Evolutionary conservation across 1,284 basidiomycete species (phyloP).

Genomic region (Chondrostereum purpureum): DNA sequence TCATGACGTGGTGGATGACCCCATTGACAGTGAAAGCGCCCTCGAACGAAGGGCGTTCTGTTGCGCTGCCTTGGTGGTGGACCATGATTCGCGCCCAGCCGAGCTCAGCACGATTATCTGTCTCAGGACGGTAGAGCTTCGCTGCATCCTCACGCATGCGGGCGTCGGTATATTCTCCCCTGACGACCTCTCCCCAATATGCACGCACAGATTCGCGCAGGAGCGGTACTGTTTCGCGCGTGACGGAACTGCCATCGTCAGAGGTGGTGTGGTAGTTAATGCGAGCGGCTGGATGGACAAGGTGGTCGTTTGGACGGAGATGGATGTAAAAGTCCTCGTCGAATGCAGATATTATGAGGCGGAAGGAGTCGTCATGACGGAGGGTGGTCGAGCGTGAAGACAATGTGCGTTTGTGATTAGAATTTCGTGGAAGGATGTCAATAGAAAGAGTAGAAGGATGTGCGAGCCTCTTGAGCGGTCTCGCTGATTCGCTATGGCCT

Average conservation of each 20-base stretch:
- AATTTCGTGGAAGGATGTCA: constrained; percentile 52
- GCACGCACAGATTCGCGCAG: constrained; percentile 50
- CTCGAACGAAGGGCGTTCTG: constrained; percentile 56
- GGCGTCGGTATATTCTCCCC: constrained; percentile 36
- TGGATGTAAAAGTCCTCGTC: constrained; percentile 60
- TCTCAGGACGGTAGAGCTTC: constrained; percentile 19
- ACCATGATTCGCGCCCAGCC: constrained; percentile 73
- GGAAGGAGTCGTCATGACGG: constrained; percentile 57
- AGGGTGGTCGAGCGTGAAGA: constrained; percentile 34
- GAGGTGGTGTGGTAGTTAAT: constrained; percentile 51
- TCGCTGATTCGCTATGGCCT: constrained; percentile 48
- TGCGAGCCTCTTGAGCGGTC: constrained; percentile 50
- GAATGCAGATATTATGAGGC: constrained; percentile 59
- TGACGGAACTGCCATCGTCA: constrained; percentile 38
- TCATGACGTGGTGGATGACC: constrained; percentile 68
- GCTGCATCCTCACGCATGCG: constrained; percentile 59
- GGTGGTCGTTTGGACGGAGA: constrained; percentile 66
- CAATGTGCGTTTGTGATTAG: constrained; percentile 28
- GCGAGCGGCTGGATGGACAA: constrained; percentile 72
- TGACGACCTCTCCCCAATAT: constrained; percentile 67
- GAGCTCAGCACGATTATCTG: constrained; percentile 41
- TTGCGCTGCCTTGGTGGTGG: constrained; percentile 54
- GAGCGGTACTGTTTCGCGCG: constrained; percentile 45
- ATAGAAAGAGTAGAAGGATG: constrained; percentile 54
- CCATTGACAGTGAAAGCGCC: constrained; percentile 71